Evolutionary conservation across 306 rosid genomes (phyloP), one percentile per base, ranked within the genome.

Genomic region (Vicia faba): DNA sequence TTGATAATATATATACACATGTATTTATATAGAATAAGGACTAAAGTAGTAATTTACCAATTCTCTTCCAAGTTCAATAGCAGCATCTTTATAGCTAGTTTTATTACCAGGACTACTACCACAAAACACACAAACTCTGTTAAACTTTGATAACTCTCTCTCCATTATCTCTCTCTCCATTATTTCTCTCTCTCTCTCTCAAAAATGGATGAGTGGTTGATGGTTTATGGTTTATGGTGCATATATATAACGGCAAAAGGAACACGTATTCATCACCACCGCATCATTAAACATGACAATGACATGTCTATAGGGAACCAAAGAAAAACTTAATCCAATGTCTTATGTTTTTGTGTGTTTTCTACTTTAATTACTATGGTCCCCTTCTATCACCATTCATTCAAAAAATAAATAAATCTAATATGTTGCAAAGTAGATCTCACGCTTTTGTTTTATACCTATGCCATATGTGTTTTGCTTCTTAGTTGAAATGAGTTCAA

Each of bases 31-130:
- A 3, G 13, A 33, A 19, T 14, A 62, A 28, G 28, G 15, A 9
- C 39, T 39, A 18, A 62, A 76, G 38, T 18, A 33, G 38, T 33
- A 33, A 33, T 33, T 76, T 86, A 92, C 98, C 89, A 92, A 78
- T 76, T 87, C 96, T 56, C 67, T 80, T 65, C 88, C 98, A 57
- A 92, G 98, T 75, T 89, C 93, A 78, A 89, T 86, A 75, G 98
- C 96, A 77, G 98, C 93, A 31, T 92, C 98, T 69, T 84, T 84
- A 61, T 92, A 92, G 60, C 75, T 86, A 65, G 71, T 83, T 75
- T 92, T 92, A 68, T 92, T 92, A 39, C 98, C 96, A 0, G 89
- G 88, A 66, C 98, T 89, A 58, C 98, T 92, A 5, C 96, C 98
- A 78, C 98, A 92, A 77, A 92, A 92, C 11, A 92, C 98, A 82